Base-by-base conservation (phyloP, 192 early-diverging fungal genomes). In the Backusella morwellensis region DNA sequence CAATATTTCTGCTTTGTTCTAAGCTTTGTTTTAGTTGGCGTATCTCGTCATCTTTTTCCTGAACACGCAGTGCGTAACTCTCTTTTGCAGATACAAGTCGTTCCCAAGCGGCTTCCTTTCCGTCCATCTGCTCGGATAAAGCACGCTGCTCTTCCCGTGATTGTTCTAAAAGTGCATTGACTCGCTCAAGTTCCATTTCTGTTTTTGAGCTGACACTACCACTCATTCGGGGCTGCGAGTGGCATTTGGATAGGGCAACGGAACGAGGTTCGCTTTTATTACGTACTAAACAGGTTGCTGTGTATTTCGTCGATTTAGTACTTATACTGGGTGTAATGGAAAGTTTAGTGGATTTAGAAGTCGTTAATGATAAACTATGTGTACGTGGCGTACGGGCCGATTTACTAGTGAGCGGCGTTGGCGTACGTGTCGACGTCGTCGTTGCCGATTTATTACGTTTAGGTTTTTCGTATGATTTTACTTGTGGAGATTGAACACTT, bases 41-140 rank as follows among this genome's bases (percentile, higher is more conserved):
- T 5, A 79, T 47, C 21, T 75, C 73, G 1, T 41, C 50, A n/a
- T 74, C 54, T 23, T 79, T 79, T 42, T 79, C 78, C 50, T 79
- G 40, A 4, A 79, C 78, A 8, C 50, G 66, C 8, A 79, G 36
- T 4, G 73, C 73, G 54, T 74, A 75, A 26, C 78, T 79, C 44
- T 79, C 78, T 36, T 79, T 79, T 68, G 73, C 66, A 26, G 78
- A 79, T 12, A 79, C 66, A 14, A 79, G 68, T 12, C 78, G 73
- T 32, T 79, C 78, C 66, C 66, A 79, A 35, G 78, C 73, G 23
- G 42, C 73, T 15, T 79, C 78, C 35, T 79, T 79, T 14, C 52
- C 40, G 14, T 69, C 35, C 67, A 79, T 75, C n/a, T 79, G 66
- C 26, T 68, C 36, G 4, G 29, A 41, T 11, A 79, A 74, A 50